Percentiles rank a stretch among this genome's conserved stretches.
Evolutionary conservation across 208 protist species (phyloP).

Genomic region (Leishmania aethiopica): DNA sequence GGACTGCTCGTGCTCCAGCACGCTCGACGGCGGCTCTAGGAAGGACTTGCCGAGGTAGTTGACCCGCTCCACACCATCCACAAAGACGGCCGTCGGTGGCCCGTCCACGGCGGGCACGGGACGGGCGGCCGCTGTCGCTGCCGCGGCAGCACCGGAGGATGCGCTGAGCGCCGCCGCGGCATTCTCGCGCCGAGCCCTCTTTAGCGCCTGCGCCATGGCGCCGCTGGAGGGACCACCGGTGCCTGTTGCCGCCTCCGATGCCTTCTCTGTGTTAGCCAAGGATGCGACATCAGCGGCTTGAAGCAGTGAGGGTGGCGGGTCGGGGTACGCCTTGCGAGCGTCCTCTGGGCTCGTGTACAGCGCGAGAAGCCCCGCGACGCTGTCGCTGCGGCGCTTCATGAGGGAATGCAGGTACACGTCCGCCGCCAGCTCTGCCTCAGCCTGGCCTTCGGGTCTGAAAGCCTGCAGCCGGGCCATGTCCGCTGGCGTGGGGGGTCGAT

Average conservation of each 20-base stretch:
- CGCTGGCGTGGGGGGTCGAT: constrained; percentile 12
- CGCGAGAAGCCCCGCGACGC: constrained; percentile 32
- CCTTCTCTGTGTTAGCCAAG: neutral
- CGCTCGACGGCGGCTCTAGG: constrained; percentile 56
- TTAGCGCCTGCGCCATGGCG: constrained; percentile 10
- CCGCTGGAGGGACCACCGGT: neutral
- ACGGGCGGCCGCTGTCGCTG: constrained; percentile 9
- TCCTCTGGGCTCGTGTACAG: constrained; percentile 45
- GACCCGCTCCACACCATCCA: constrained; percentile 45
- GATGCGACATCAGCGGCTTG: neutral
- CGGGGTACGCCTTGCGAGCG: constrained; percentile 43
- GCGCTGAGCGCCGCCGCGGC: constrained; percentile 12
- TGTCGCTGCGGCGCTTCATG: neutral
- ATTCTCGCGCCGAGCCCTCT: constrained; percentile 24
- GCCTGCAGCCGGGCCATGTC: constrained; percentile 22
- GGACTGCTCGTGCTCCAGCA: constrained; percentile 40
- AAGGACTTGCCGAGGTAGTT: constrained; percentile 85
- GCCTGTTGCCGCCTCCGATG: neutral
- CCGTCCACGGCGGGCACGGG: constrained; percentile 6
- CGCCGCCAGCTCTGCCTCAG: constrained; percentile 5
- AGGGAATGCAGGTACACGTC: constrained; percentile 8
- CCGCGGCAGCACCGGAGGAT: constrained; percentile 1
- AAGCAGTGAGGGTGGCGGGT: constrained; percentile 29
- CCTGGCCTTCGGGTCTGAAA: neutral
- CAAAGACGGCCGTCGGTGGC: constrained; percentile 34